Evolutionary conservation across 1,139 yeast species (phyloP), one percentile per base, ranked within the genome.

Genomic region (Zygosaccharomyces sapae): DNA sequence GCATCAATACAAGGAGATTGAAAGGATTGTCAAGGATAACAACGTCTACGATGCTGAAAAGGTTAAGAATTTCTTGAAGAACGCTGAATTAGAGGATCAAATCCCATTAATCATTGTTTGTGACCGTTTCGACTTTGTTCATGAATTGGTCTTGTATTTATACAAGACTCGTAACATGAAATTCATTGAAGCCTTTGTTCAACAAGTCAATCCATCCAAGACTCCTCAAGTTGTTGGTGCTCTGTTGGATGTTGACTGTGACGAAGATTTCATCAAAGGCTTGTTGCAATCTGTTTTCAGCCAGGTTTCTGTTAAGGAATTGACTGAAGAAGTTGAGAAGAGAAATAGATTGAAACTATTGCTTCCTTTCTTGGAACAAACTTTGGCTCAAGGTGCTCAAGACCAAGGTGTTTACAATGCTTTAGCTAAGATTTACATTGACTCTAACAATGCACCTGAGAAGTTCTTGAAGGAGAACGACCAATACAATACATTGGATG

Each of bases 141-240:
- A 92, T 67, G 99, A 92, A 69, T 79, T 92, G 73, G 83, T 92
- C 49, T 77, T 92, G 64, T 92, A 86, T 71, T 77, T 92, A 67
- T 92, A 92, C 82, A 92, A 92, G 73, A 86, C 90, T 70, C 92
- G 90, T 70, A 90, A 82, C 71, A 86, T 89, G 80, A 88, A 92
- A 70, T 92, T 90, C 59, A 92, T 92, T 69, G 97, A 92, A 71
- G 96, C 92, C 44, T 92, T 92, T 62, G 98, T 94, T 48, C 97
- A 92, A 73, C 94, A 89, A 64, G 97, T 92, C 45, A 94, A 92
- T 70, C 96, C 98, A 43, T 74, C 92, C 3, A 86, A 87, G 66
- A 88, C 98, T 24, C 96, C 98, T 16, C 96, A 90, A 70, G 98
- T 94, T 54, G 78, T 92, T 65, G 98, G 97, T 52, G 98, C 95